Conservation (phyloP, 148 eudicot species). For the Rhododendron molle region DNA sequence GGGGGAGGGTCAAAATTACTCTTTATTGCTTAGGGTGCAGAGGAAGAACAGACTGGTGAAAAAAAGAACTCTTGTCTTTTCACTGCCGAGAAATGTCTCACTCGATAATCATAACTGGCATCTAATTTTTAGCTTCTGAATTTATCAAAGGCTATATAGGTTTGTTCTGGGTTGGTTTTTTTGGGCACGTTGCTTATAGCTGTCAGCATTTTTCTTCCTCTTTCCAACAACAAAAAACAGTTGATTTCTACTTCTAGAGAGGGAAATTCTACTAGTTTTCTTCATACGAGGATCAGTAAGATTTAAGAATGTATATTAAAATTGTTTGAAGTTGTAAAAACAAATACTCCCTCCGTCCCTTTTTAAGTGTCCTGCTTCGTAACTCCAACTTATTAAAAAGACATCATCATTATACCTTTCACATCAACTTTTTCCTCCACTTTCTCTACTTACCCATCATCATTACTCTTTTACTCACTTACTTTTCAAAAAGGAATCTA, state of each 20-base stretch:
- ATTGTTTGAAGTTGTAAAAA: not conserved
- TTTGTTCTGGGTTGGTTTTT: not conserved
- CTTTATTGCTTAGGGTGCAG: slow-evolving; percentile 25
- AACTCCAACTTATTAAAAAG: no score
- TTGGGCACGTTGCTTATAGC: not conserved
- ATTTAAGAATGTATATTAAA: not conserved
- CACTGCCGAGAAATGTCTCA: slow-evolving; percentile 41
- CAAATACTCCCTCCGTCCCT: no score
- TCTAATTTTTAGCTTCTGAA: not conserved
- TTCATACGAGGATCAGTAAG: not conserved
- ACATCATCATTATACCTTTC: no score
- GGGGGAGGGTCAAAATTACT: slow-evolving; percentile 18
- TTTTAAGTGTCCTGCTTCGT: no score
- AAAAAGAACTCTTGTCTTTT: slow-evolving; percentile 42
- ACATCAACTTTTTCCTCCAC: no score
- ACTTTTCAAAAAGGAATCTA: no score
- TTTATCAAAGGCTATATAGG: not conserved
- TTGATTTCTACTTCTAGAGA: not conserved
- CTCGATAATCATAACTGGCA: slow-evolving; percentile 28
- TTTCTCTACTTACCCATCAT: no score
- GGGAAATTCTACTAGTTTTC: not conserved
- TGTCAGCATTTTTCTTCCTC: not conserved
- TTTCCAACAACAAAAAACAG: not conserved
- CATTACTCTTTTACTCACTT: no score
- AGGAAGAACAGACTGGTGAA: not conserved